Percentiles rank a stretch among this genome's conserved stretches.
Conservation (phyloP, 345 rosid species). For the Populus euphratica region DNA sequence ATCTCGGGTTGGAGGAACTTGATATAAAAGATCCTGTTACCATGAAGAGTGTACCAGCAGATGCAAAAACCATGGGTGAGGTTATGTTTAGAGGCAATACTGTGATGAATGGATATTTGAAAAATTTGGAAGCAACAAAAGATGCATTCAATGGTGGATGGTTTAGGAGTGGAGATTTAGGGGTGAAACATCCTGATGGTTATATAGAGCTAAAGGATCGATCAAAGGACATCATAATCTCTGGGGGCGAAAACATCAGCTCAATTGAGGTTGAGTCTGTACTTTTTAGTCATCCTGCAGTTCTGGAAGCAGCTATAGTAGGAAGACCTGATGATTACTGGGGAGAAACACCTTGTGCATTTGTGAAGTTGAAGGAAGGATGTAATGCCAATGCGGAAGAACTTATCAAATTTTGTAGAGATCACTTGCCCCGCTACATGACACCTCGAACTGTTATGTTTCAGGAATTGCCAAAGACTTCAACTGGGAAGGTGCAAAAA, state of each 20-base stretch:
- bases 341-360: conserved; percentile 44
- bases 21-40: conserved; percentile 40
- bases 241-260: conserved; percentile 47
- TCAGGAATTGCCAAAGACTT: conserved; percentile 30
- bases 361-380: conserved; percentile 44
- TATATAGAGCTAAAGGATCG: conserved; percentile 42
- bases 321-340: conserved; percentile 41
- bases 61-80: conserved; percentile 40
- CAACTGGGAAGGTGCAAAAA: conserved; percentile 33
- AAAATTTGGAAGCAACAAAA: conserved; percentile 30
- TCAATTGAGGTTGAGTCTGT: conserved; percentile 37
- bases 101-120: conserved; percentile 43
- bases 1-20: conserved; percentile 31
- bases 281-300: conserved; percentile 34
- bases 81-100: conserved; percentile 46
- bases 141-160: conserved; percentile 40
- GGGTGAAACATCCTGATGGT: conserved; percentile 39
- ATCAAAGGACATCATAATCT: conserved; percentile 42
- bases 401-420: conserved; percentile 22
- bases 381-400: conserved; percentile 23
- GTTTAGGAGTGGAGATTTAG: conserved; percentile 44
- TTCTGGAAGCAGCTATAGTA: conserved; percentile 41
- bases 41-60: conserved; percentile 35
- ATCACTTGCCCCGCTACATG: conserved; percentile 30
- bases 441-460: conserved; percentile 26